phyloP scores from a whole-genome alignment of 257 asterid genomes.

The Penstemon davidsonii region DNA sequence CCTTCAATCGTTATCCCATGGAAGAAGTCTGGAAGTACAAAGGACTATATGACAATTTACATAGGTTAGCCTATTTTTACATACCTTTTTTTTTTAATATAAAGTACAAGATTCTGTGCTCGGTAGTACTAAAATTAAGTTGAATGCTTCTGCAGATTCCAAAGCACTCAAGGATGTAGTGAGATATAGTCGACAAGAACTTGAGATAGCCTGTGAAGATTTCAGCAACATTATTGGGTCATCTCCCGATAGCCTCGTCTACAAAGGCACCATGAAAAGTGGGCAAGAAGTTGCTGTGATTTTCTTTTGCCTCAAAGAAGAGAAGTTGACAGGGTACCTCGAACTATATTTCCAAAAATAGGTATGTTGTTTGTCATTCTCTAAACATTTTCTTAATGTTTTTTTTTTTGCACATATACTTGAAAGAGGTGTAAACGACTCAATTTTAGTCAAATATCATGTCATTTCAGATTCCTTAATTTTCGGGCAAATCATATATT shows the following conservation, averaged over 20 bases:
- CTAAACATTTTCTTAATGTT: not conserved
- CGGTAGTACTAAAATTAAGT: not conserved
- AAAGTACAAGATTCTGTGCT: not conserved
- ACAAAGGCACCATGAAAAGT: slow-evolving; percentile 79
- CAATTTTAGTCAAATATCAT: no score
- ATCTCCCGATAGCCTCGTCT: slow-evolving; percentile 73
- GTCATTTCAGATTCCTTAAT: no score
- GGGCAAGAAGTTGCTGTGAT: slow-evolving; percentile 92
- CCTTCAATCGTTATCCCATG: slow-evolving; percentile 79
- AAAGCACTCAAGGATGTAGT: slow-evolving; percentile 63
- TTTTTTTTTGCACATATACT: not conserved
- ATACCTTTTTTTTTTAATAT: not conserved
- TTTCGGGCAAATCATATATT: no score
- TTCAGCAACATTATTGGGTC: slow-evolving; percentile 96
- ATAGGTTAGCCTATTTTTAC: slow-evolving; percentile 53
- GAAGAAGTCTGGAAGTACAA: slow-evolving; percentile 79
- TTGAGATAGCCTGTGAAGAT: slow-evolving; percentile 96
- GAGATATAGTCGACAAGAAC: slow-evolving; percentile 78
- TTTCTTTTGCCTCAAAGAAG: slow-evolving; percentile 79
- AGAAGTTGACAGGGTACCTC: slow-evolving; percentile 79
- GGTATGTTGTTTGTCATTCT: slow-evolving; percentile 34
- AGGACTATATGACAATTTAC: slow-evolving; percentile 59
- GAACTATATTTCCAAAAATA: slow-evolving; percentile 91
- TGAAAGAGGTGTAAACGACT: no score
- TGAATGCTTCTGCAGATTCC: slow-evolving; percentile 50